Base-by-base conservation (phyloP, 148 eudicot species). In the Selenicereus undatus region DNA sequence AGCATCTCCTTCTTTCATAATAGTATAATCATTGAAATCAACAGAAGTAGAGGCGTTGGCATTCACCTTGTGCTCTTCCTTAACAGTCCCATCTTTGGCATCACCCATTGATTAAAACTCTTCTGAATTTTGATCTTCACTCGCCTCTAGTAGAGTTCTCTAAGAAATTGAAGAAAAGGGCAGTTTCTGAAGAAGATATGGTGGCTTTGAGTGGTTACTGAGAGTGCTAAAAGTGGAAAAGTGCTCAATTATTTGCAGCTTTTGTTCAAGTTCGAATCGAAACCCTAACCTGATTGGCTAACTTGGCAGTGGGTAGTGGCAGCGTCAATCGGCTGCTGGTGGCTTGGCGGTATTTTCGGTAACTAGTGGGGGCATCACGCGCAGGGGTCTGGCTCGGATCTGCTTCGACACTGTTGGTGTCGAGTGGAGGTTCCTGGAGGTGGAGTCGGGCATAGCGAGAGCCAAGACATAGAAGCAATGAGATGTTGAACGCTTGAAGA, bases 1-100 rank as follows among this genome's bases (percentile, higher is more conserved):
- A 75, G 99, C 97, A 72, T 97, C 99, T 5, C 99, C 99, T 86
- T 97, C 98, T 86, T 91, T 97, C 79, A 97, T 85, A 20, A 94
- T 82, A 11, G 81, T 80, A 80, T 80, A 94, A 76, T 97, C 93
- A 84, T 82, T 89, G 58, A 90, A 52, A 89, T 92, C 95, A 82
- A 88, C n/a, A 9, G 83, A 69, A n/a, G 87, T 24, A 24, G 81
- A 68, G 71, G 27, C 78, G 54, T 74, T 74, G 62, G 43, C 43
- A 0, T 39, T 32, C 32, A 32, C 32, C 32, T 32, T 21, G 73
- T 82, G 79, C 76, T 88, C 85, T 43, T 78, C 85, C 68, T 85
- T 87, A 83, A 81, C 81, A 42, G 89, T 58, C 72, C 86, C 87
- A 39, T 88, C 85, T 69, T 82, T 83, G 16, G 84, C 85, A 70